phyloP scores from a whole-genome alignment of 805 yeast species.

The Candida khao-thaluensis region DNA sequence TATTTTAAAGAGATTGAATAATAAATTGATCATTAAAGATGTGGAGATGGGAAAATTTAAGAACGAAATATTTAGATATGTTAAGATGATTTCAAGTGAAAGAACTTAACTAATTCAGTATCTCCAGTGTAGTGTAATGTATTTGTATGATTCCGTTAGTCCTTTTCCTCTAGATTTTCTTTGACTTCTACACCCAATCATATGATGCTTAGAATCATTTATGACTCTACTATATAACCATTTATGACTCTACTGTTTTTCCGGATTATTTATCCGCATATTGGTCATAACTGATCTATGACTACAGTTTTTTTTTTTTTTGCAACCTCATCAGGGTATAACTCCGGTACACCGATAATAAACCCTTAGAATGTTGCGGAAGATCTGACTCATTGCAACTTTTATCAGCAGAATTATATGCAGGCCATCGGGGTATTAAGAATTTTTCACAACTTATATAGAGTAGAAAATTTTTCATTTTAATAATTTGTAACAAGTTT shows the following conservation, averaged over 20 bases:
- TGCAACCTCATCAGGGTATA: too few relatives aligned
- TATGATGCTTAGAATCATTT: too few relatives aligned
- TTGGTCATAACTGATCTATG: too few relatives aligned
- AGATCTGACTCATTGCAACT: constrained; percentile 7
- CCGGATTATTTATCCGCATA: too few relatives aligned
- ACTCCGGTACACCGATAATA: neutral
- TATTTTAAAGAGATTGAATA: constrained; percentile 39
- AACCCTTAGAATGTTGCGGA: too few relatives aligned
- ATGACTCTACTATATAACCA: too few relatives aligned
- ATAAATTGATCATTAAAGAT: constrained; percentile 37
- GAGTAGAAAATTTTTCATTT: neutral
- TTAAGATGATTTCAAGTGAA: constrained; percentile 35
- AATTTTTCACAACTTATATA: constrained; percentile 5
- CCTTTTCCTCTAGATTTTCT: too few relatives aligned
- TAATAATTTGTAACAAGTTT: neutral
- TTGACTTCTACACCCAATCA: too few relatives aligned
- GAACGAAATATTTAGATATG: constrained; percentile 41
- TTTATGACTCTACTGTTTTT: too few relatives aligned
- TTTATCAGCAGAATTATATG: constrained; percentile 4
- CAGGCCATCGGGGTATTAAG: constrained; percentile 7
- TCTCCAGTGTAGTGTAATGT: too few relatives aligned
- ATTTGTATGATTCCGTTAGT: too few relatives aligned
- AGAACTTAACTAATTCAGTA: neutral
- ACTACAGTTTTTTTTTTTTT: too few relatives aligned
- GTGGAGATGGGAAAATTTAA: constrained; percentile 37